These are phyloP conservation scores for Suillus weaverae DNA, from an alignment of 768 basidiomycete genomes.

Conservation along the genomic window DNA sequence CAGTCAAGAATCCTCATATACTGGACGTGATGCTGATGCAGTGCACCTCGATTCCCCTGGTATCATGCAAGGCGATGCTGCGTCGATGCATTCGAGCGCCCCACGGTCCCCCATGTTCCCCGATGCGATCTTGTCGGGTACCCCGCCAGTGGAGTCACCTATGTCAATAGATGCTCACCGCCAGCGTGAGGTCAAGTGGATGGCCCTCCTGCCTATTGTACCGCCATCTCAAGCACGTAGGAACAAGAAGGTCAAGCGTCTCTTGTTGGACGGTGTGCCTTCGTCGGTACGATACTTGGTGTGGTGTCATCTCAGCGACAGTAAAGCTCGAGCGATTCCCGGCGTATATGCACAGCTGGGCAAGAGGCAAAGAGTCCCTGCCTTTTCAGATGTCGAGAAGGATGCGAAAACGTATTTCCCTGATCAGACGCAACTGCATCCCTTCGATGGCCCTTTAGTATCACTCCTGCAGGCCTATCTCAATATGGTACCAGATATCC, in stretches of 20 bases:
- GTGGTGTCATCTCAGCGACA: slow-evolving; percentile 80
- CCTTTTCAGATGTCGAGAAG: slow-evolving; percentile 53
- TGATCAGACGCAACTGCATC: slow-evolving; percentile 59
- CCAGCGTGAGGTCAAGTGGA: slow-evolving; percentile 76
- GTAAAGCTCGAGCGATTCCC: slow-evolving; percentile 66
- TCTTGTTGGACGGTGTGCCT: slow-evolving; percentile 78
- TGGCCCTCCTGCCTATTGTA: slow-evolving; percentile 56
- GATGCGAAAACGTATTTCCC: slow-evolving; percentile 57
- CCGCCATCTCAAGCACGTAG: slow-evolving; percentile 67
- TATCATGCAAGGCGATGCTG: slow-evolving; percentile 39
- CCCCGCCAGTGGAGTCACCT: slow-evolving; percentile 19
- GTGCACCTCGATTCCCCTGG: slow-evolving; percentile 20
- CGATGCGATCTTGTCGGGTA: slow-evolving; percentile 2
- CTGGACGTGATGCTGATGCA: slow-evolving; percentile 26
- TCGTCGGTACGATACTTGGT: slow-evolving; percentile 82
- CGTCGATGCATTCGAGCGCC: slow-evolving; percentile 40
- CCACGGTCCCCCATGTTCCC: slow-evolving; percentile 27
- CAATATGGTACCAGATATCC: slow-evolving; percentile 82
- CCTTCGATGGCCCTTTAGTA: slow-evolving; percentile 54
- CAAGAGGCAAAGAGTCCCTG: slow-evolving; percentile 52
- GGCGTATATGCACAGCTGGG: slow-evolving; percentile 67
- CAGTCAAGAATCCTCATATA: slow-evolving; percentile 55
- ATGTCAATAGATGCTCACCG: slow-evolving; percentile 59
- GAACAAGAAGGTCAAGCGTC: slow-evolving; percentile 75
- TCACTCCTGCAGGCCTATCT: slow-evolving; percentile 72